These are phyloP conservation scores for Mycena citricolor DNA, from an alignment of 1,284 basidiomycete species.

Conservation along the genomic window DNA sequence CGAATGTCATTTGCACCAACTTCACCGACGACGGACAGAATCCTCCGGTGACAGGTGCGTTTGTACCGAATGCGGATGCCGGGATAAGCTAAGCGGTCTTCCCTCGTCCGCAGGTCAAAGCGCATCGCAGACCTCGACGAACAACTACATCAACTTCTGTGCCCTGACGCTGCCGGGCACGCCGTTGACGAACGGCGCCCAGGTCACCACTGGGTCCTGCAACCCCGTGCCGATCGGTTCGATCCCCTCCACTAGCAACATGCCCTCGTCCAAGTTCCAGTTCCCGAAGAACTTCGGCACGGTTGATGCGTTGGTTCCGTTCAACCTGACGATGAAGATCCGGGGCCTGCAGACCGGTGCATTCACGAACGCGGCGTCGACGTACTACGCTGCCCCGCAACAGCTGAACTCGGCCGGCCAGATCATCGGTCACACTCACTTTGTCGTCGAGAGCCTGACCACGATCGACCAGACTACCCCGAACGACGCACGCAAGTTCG, in stretches of 20 bases:
- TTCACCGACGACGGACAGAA: constrained; percentile 10
- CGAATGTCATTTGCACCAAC: constrained; percentile 3
- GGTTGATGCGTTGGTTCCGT: constrained; percentile 52
- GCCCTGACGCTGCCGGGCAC: constrained; percentile 43
- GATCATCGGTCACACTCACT: constrained; percentile 63
- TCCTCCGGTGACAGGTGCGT: constrained; percentile 7
- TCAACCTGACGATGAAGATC: constrained; percentile 46
- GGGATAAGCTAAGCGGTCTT: constrained; percentile 14
- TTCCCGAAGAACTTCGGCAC: constrained; percentile 54
- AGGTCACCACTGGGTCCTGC: constrained; percentile 54
- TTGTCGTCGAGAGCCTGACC: constrained; percentile 57
- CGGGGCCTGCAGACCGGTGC: constrained; percentile 44
- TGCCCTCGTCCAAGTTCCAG: constrained; percentile 59
- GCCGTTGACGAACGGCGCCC: constrained; percentile 52
- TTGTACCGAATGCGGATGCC: neutral
- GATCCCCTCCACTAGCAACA: constrained; percentile 52
- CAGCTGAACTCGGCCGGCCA: constrained; percentile 51
- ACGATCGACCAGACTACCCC: constrained; percentile 50
- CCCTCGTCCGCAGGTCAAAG: too few relatives aligned
- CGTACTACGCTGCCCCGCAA: constrained; percentile 70
- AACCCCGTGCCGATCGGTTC: constrained; percentile 62
- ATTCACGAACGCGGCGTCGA: constrained; percentile 61
- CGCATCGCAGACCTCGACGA: constrained; percentile 57
- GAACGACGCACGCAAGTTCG: constrained; percentile 55
- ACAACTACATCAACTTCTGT: constrained; percentile 78